A percentile compares a stretch with the other conserved stretches of the same genome.
These are phyloP conservation scores for Papiliotrema fonsecae DNA, from an alignment of 1,284 basidiomycete species.

Conservation along the genomic window DNA sequence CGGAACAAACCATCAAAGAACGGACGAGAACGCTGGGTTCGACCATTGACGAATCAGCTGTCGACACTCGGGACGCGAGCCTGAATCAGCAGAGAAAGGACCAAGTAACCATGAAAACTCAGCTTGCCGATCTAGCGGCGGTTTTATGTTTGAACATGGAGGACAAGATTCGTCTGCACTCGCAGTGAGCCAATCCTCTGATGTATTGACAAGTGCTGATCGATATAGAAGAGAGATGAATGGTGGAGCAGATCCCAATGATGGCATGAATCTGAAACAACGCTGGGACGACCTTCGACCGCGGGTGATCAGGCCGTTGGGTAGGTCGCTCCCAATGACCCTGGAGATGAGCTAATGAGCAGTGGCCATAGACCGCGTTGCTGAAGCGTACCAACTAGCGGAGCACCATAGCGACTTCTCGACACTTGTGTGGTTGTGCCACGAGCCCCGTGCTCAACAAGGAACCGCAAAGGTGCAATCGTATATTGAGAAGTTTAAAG, in stretches of 20 bases:
- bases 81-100: slow-evolving; percentile 22
- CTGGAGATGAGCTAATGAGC: not conserved
- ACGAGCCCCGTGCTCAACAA: slow-evolving; percentile 46
- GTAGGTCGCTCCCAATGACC: slow-evolving; percentile 9
- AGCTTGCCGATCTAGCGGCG: slow-evolving; percentile 68
- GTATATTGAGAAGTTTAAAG: slow-evolving; percentile 76
- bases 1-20: slow-evolving; percentile 53
- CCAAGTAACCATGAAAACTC: slow-evolving; percentile 50
- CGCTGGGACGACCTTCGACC: slow-evolving; percentile 40
- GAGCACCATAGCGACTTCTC: slow-evolving; percentile 80
- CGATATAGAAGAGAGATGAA: slow-evolving; percentile 28
- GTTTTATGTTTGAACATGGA: slow-evolving; percentile 66
- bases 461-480: slow-evolving; percentile 48
- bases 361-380: slow-evolving; percentile 65
- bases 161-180: slow-evolving; percentile 66
- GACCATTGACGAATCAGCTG: slow-evolving; percentile 42
- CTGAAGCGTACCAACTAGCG: slow-evolving; percentile 71
- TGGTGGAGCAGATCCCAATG: slow-evolving; percentile 33
- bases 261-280: slow-evolving; percentile 28
- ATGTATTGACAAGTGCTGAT: slow-evolving; percentile 8
- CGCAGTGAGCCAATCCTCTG: slow-evolving; percentile 52
- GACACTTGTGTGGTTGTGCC: slow-evolving; percentile 74
- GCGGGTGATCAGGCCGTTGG: slow-evolving; percentile 41
- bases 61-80: slow-evolving; percentile 9
- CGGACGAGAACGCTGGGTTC: slow-evolving; percentile 52